Conservation (phyloP, 1,284 basidiomycete species). For the Sanghuangporus sanghuang region DNA sequence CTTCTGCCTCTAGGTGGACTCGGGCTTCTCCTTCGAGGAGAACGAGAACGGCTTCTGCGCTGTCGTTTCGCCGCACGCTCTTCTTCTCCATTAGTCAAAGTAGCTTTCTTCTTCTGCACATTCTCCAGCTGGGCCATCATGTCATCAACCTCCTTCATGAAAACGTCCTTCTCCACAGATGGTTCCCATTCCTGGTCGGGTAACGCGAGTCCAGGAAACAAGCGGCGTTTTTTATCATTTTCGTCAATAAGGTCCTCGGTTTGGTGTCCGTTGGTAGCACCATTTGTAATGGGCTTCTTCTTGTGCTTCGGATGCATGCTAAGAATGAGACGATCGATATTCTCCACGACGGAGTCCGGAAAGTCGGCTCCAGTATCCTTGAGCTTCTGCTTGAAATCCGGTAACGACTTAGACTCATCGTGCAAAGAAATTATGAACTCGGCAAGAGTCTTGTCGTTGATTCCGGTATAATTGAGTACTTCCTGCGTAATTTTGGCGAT, state of each 20-base stretch:
- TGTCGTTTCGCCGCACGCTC: slow-evolving; percentile 54
- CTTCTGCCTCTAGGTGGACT: slow-evolving; percentile 49
- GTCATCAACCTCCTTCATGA: slow-evolving; percentile 80
- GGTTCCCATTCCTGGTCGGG: slow-evolving; percentile 67
- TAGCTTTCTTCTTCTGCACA: slow-evolving; percentile 55
- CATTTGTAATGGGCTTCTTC: slow-evolving; percentile 46
- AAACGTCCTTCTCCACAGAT: slow-evolving; percentile 54
- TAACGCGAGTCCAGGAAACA: slow-evolving; percentile 91
- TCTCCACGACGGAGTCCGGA: slow-evolving; percentile 85
- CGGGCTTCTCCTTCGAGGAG: slow-evolving; percentile 42
- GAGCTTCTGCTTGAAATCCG: slow-evolving; percentile 81
- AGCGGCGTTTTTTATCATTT: slow-evolving; percentile 69
- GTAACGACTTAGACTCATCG: slow-evolving; percentile 72
- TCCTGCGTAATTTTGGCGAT: slow-evolving; percentile 89
- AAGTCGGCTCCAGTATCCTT: slow-evolving; percentile 82
- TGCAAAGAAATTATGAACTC: slow-evolving; percentile 96
- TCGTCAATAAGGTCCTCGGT: slow-evolving; percentile 42
- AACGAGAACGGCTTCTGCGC: slow-evolving; percentile 43
- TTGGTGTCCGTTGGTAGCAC: slow-evolving; percentile 42
- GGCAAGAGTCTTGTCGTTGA: slow-evolving; percentile 88
- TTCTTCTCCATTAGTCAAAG: slow-evolving; percentile 39
- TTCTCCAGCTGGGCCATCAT: slow-evolving; percentile 77
- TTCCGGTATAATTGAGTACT: slow-evolving; percentile 78
- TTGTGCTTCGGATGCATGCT: slow-evolving; percentile 97
- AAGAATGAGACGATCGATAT: slow-evolving; percentile 91